phyloP scores from a whole-genome alignment of 305 asterid genomes.

The Fraxinus xanthoxyloides region DNA sequence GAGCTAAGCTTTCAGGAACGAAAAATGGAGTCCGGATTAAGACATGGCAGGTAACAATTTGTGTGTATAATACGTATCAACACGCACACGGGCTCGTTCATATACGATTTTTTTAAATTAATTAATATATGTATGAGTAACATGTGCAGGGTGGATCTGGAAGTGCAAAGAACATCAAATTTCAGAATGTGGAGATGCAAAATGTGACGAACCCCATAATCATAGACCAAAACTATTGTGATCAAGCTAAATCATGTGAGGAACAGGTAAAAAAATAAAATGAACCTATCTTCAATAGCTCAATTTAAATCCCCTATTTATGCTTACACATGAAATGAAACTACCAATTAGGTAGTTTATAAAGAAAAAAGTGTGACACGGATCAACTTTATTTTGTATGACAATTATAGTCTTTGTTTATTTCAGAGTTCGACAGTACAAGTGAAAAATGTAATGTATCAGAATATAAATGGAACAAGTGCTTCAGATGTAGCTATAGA shows the following conservation, averaged over 20 bases:
- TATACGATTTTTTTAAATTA: neutral
- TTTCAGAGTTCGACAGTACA: conserved; percentile 56
- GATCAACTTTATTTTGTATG: neutral
- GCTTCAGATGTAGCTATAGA: conserved; percentile 44
- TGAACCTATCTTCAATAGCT: neutral
- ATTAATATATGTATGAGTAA: neutral
- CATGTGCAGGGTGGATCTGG: conserved; percentile 75
- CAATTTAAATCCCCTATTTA: neutral
- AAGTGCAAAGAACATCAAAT: conserved; percentile 67
- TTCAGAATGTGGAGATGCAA: conserved; percentile 56
- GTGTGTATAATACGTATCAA: neutral
- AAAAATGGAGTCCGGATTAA: conserved; percentile 81
- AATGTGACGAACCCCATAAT: conserved; percentile 68
- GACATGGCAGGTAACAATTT: conserved; percentile 68
- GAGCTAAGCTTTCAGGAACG: conserved; percentile 56
- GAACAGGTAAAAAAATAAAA: conserved; percentile 36
- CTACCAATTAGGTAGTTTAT: neutral
- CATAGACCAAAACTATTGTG: conserved; percentile 74
- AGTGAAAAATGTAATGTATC: conserved; percentile 49
- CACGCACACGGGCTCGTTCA: neutral
- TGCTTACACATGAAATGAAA: no score
- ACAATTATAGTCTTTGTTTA: neutral
- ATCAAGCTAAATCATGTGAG: conserved; percentile 47
- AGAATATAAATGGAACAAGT: conserved; percentile 65
- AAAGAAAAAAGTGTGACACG: neutral